Percentiles rank a stretch among this genome's conserved stretches.
Evolutionary conservation across 768 basidiomycete genomes (phyloP).

Genomic region (Tylopilus cervinicoccineus): DNA sequence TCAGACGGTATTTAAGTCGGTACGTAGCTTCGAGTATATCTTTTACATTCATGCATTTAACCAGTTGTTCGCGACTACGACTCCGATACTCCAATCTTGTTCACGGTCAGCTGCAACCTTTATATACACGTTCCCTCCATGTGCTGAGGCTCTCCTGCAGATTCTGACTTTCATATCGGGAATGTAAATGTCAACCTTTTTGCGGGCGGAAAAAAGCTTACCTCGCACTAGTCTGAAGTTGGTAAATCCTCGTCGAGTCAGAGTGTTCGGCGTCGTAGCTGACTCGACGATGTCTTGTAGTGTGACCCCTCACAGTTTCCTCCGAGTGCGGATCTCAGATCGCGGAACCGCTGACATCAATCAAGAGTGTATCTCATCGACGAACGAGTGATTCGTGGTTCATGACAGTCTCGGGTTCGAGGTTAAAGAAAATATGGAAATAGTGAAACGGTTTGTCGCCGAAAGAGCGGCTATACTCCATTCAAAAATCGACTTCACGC

Average conservation of each 20-base stretch:
- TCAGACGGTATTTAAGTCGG: neutral
- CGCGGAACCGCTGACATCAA: slow-evolving; percentile 14
- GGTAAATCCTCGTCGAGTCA: slow-evolving; percentile 13
- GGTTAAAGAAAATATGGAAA: neutral
- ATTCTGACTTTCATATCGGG: slow-evolving; percentile 15
- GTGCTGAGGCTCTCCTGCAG: neutral
- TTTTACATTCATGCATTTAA: neutral
- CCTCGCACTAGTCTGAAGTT: slow-evolving; percentile 8
- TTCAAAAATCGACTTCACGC: slow-evolving; percentile 10
- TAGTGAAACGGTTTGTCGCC: slow-evolving; percentile 2
- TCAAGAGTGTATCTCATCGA: slow-evolving; percentile 10
- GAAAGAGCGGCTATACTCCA: neutral
- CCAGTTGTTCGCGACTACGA: slow-evolving; percentile 8
- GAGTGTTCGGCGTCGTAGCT: slow-evolving; percentile 13
- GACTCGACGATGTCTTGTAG: neutral
- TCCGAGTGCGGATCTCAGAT: too few species aligned
- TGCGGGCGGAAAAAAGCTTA: neutral
- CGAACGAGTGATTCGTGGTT: slow-evolving; percentile 11
- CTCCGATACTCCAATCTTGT: slow-evolving; percentile 9
- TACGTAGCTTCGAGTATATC: neutral
- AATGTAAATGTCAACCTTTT: slow-evolving; percentile 2
- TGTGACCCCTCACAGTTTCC: neutral
- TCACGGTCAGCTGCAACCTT: slow-evolving; percentile 3
- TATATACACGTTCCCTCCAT: neutral
- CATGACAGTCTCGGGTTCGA: slow-evolving; percentile 19